Evolutionary conservation across 1,139 yeast genomes (phyloP).

Genomic region (Debaryomycetaceae sp.): DNA sequence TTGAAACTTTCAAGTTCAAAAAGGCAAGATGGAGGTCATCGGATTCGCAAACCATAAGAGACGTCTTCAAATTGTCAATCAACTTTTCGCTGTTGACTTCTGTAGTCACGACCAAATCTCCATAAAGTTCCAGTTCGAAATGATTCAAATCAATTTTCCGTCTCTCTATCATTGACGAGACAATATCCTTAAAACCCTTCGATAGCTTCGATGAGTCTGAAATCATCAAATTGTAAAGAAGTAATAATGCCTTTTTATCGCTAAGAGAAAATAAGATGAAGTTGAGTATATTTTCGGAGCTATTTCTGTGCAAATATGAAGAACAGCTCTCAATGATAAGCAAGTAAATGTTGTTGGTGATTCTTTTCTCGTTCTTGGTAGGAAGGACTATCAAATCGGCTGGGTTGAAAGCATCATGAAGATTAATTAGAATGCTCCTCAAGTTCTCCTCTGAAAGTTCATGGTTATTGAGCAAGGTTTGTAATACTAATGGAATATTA

Average conservation of each 20-base stretch:
- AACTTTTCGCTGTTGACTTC: not conserved
- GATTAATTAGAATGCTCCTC: conserved; percentile 16
- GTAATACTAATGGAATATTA: conserved; percentile 24
- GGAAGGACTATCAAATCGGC: conserved; percentile 10
- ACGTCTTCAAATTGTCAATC: not conserved
- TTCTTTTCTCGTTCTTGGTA: conserved; percentile 1
- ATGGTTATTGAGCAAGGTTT: conserved; percentile 17
- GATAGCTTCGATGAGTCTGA: conserved; percentile 6
- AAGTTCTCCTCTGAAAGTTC: conserved; percentile 15
- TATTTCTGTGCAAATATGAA: conserved; percentile 11
- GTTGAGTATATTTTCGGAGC: conserved; percentile 18
- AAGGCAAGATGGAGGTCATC: not conserved
- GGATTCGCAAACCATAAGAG: not conserved
- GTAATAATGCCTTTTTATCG: conserved; percentile 16
- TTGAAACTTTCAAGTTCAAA: not conserved
- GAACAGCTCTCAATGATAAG: conserved; percentile 10
- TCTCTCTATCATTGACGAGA: conserved; percentile 16
- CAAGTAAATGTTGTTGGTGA: conserved; percentile 9
- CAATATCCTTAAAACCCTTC: conserved; percentile 12
- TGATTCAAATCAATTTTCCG: conserved; percentile 14
- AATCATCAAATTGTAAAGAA: conserved; percentile 15
- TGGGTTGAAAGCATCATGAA: conserved; percentile 33
- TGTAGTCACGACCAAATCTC: conserved; percentile 7
- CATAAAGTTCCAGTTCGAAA: conserved; percentile 21
- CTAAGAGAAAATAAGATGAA: conserved; percentile 21